Conservation (phyloP, 768 basidiomycete genomes). For the Amanita fuliginea region DNA sequence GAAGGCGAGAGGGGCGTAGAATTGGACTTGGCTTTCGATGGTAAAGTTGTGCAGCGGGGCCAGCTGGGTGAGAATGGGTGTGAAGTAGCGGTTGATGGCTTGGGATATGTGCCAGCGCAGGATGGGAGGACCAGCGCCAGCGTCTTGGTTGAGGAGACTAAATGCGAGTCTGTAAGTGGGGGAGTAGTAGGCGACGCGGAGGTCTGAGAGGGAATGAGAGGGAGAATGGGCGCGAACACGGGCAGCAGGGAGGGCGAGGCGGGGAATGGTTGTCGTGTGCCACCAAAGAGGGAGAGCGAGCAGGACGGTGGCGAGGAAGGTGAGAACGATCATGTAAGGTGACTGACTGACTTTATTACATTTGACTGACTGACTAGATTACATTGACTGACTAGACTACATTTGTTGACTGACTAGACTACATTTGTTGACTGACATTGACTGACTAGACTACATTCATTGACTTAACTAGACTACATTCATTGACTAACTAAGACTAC, state of each 20-base stretch:
- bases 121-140: slow-evolving; percentile 48
- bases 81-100: slow-evolving; percentile 55
- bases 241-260: slow-evolving; percentile 57
- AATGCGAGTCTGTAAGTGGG: slow-evolving; percentile 83
- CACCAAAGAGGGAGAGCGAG: slow-evolving; percentile 89
- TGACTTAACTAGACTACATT: too few species aligned
- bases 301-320: slow-evolving; percentile 69
- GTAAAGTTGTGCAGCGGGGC: slow-evolving; percentile 78
- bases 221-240: slow-evolving; percentile 42
- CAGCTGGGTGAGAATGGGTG: slow-evolving; percentile 52
- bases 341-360: neutral
- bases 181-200: slow-evolving; percentile 62
- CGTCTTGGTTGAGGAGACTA: slow-evolving; percentile 86
- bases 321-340: too few species aligned
- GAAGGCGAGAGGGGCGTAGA: slow-evolving; percentile 83
- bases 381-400: too few species aligned
- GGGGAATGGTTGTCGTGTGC: slow-evolving; percentile 82
- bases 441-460: neutral
- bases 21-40: slow-evolving; percentile 90
- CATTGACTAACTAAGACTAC: too few species aligned
- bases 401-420: too few species aligned
- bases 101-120: slow-evolving; percentile 63
- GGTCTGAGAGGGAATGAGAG: neutral
- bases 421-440: too few species aligned
- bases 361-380: too few species aligned